Evolutionary conservation across 2,329 filamentous ascomycete species (phyloP).

Genomic region (Fusarium albidum): DNA sequence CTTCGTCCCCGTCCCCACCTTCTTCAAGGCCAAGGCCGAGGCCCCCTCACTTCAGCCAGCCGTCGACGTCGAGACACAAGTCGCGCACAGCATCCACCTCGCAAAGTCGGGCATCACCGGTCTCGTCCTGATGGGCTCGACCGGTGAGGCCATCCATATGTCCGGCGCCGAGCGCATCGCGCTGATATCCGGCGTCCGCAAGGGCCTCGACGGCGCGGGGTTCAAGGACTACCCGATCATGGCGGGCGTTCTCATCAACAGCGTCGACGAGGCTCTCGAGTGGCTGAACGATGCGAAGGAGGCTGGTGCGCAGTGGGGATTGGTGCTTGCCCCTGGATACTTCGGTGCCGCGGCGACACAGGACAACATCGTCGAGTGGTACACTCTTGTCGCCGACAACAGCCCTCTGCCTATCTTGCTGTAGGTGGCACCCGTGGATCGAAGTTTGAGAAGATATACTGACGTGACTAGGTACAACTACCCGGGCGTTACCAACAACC

Average conservation of each 20-base stretch:
- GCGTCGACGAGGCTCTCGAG: conserved; percentile 66
- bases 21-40: conserved; percentile 58
- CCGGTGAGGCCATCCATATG: conserved; percentile 69
- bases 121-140: conserved; percentile 68
- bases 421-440: conserved; percentile 45
- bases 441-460: background rate
- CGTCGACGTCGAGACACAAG: conserved; percentile 65
- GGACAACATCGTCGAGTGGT: conserved; percentile 64
- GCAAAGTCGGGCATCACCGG: conserved; percentile 66
- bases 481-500: conserved; percentile 70
- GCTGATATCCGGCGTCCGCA: conserved; percentile 61
- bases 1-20: conserved; percentile 68
- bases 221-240: conserved; percentile 67
- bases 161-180: conserved; percentile 60
- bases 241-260: conserved; percentile 66
- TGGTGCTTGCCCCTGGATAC: conserved; percentile 66
- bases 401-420: conserved; percentile 66
- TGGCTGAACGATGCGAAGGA: conserved; percentile 62
- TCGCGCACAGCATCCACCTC: conserved; percentile 66
- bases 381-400: conserved; percentile 62
- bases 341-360: conserved; percentile 63
- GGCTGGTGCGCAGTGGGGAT: conserved; percentile 65
- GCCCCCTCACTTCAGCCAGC: conserved; percentile 34
- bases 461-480: conserved; percentile 66
- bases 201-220: conserved; percentile 61